Conservation (phyloP, 2,329 filamentous ascomycete genomes). For the Shiraia sp. region DNA sequence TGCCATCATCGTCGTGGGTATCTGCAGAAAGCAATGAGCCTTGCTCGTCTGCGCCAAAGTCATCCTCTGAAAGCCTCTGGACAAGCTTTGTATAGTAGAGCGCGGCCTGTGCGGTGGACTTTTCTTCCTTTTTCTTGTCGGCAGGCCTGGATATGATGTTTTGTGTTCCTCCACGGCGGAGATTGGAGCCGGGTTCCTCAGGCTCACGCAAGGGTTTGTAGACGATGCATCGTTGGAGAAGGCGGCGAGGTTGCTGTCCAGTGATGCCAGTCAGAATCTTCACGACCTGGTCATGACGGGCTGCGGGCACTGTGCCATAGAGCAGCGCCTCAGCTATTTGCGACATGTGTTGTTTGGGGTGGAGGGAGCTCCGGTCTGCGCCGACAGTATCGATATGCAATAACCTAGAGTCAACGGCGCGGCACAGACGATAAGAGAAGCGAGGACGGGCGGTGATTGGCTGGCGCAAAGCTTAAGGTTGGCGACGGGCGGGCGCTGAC, state of each 20-base stretch:
- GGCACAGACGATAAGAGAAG: conserved; percentile 32
- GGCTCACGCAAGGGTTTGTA: conserved; percentile 60
- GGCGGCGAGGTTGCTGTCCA: conserved; percentile 61
- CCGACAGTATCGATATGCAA: conserved; percentile 28
- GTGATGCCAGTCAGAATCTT: conserved; percentile 65
- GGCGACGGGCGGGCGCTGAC: conserved; percentile 19
- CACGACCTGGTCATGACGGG: conserved; percentile 63
- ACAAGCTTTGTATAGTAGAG: conserved; percentile 60
- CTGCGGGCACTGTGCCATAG: conserved; percentile 60
- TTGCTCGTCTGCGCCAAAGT: conserved; percentile 33
- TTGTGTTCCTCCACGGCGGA: conserved; percentile 44
- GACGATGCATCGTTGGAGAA: conserved; percentile 60
- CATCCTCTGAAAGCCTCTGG: conserved; percentile 43
- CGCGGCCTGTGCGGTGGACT: conserved; percentile 50
- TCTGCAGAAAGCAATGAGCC: conserved; percentile 26
- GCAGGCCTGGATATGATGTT: conserved; percentile 33
- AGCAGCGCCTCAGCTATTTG: conserved; percentile 69
- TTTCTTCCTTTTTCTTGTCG: conserved; percentile 35
- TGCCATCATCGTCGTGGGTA: conserved; percentile 26
- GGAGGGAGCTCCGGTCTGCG: conserved; percentile 17
- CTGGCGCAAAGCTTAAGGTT: conserved; percentile 15
- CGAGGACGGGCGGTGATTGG: conserved; percentile 23
- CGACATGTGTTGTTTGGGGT: too few species aligned
- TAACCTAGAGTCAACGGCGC: conserved; percentile 25
- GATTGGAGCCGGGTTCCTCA: conserved; percentile 42